Conservation (phyloP, 257 asterid species). For the Solanum piurae region DNA sequence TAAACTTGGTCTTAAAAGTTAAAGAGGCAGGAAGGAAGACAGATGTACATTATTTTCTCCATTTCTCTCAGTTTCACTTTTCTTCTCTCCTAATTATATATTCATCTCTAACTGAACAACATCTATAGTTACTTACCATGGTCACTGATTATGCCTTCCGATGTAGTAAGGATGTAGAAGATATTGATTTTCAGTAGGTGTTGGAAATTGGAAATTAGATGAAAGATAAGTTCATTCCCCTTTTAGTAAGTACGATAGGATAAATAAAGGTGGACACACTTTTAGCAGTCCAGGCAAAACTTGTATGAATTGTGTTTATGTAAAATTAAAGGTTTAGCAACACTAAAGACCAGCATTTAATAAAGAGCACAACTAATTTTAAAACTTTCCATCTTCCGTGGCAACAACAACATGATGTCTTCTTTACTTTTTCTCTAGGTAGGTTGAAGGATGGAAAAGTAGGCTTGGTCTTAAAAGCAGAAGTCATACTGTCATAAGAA, state of each 20-base stretch:
- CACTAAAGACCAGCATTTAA: neutral
- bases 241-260: neutral
- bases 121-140: neutral
- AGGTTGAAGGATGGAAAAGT: neutral
- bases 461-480: neutral
- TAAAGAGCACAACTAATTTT: neutral
- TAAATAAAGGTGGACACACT: neutral
- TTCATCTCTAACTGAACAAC: neutral
- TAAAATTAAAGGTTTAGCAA: neutral
- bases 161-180: neutral
- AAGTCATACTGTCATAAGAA: neutral
- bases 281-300: neutral
- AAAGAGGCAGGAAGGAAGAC: neutral
- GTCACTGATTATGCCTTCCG: neutral
- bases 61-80: neutral
- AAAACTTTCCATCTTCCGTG: neutral
- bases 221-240: neutral
- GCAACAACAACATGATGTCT: neutral
- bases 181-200: neutral
- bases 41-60: neutral
- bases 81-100: neutral
- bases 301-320: neutral
- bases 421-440: neutral
- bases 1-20: neutral
- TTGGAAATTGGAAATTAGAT: neutral